Evolutionary conservation across 2,329 filamentous ascomycete species (phyloP).

Genomic region (Ilyonectria robusta): DNA sequence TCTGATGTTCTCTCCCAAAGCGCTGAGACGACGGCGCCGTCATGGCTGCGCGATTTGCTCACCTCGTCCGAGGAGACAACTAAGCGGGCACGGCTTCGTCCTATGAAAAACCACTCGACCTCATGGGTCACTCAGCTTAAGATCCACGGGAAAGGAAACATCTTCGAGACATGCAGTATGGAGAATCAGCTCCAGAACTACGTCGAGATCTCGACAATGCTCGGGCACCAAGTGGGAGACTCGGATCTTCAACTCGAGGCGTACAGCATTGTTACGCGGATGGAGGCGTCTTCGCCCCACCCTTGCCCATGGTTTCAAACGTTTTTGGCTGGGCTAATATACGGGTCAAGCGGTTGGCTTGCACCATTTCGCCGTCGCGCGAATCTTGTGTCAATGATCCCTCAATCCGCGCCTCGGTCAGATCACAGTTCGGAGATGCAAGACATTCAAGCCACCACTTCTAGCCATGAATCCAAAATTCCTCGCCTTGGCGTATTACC

Average conservation of each 20-base stretch:
- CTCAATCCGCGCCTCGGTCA: no score
- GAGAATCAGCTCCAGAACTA: constrained; percentile 31
- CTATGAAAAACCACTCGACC: constrained; percentile 37
- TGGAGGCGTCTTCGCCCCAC: constrained; percentile 26
- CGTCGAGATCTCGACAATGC: constrained; percentile 10
- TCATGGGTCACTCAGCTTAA: constrained; percentile 33
- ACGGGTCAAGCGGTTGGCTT: constrained; percentile 13
- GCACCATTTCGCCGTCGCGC: constrained; percentile 18
- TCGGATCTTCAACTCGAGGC: constrained; percentile 39
- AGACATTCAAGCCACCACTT: no score
- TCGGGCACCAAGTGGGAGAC: constrained; percentile 25
- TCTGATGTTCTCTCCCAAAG: constrained; percentile 35
- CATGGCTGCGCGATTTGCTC: constrained; percentile 45
- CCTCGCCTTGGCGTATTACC: no score
- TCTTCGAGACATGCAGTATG: constrained; percentile 41
- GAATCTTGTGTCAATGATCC: background rate
- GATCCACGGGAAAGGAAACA: constrained; percentile 40
- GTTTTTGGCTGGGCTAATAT: constrained; percentile 17
- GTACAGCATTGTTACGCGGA: constrained; percentile 22
- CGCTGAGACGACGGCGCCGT: background rate
- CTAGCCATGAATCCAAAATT: background rate
- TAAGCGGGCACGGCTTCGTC: constrained; percentile 34
- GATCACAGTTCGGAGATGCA: no score
- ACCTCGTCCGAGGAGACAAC: constrained; percentile 36
- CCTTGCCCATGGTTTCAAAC: constrained; percentile 9